Conservation (phyloP, 2,329 filamentous ascomycete species). For the Clarireedia sp. region DNA sequence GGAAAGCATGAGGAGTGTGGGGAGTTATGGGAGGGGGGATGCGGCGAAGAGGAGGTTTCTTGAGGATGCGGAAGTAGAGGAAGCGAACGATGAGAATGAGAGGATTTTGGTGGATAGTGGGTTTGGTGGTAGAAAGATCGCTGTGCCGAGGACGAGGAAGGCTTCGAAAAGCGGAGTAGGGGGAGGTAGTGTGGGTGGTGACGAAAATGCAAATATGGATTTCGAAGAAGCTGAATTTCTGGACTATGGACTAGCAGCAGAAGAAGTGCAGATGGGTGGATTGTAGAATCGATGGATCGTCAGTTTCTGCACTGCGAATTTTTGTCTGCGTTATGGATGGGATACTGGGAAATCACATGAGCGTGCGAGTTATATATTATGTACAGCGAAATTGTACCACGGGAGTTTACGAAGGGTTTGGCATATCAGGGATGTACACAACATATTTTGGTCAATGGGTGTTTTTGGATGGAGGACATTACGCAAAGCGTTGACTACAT, state of each 20-base stretch:
- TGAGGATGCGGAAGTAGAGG: slow-evolving; percentile 16
- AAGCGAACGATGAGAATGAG: slow-evolving; percentile 1
- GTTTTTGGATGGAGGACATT: too few relatives aligned
- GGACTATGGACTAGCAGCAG: slow-evolving; percentile 31
- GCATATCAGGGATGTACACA: not conserved
- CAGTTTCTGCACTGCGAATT: too few relatives aligned
- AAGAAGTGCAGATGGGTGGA: slow-evolving; percentile 28
- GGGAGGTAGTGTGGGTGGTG: slow-evolving; percentile 22
- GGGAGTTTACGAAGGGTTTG: not conserved
- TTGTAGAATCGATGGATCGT: slow-evolving; percentile 10
- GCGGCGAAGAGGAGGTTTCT: slow-evolving; percentile 23
- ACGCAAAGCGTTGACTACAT: too few relatives aligned
- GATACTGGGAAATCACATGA: too few relatives aligned
- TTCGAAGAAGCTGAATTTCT: slow-evolving; percentile 65
- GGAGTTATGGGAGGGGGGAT: not conserved
- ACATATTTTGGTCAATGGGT: too few relatives aligned
- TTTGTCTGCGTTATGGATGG: too few relatives aligned
- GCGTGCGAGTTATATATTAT: too few relatives aligned
- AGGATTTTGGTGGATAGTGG: slow-evolving; percentile 15
- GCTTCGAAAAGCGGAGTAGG: slow-evolving; percentile 19
- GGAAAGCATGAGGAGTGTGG: slow-evolving; percentile 16
- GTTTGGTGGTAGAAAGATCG: slow-evolving; percentile 20
- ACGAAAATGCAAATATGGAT: slow-evolving; percentile 43
- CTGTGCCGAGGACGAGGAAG: slow-evolving; percentile 17
- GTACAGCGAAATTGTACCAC: not conserved